phyloP scores from a whole-genome alignment of 306 rosid genomes.

The Vigna hirtella region DNA sequence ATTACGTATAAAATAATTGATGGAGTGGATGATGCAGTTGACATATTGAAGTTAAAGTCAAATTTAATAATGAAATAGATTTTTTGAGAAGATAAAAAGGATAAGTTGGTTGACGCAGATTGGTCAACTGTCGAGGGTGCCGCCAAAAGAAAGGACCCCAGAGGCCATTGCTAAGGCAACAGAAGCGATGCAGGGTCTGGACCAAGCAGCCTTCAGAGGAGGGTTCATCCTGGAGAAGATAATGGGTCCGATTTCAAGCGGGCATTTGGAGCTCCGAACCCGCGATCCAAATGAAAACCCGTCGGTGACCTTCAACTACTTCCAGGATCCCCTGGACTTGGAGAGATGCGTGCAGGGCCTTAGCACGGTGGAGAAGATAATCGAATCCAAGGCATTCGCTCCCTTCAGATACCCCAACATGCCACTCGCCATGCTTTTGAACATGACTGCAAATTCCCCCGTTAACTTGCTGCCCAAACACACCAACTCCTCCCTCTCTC shows the following conservation, averaged over 20 bases:
- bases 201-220: conserved; percentile 61
- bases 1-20: no score
- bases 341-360: conserved; percentile 71
- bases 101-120: conserved; percentile 29
- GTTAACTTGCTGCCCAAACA: conserved; percentile 71
- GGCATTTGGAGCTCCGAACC: conserved; percentile 73
- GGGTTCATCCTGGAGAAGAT: conserved; percentile 81
- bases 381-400: conserved; percentile 66
- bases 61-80: no score
- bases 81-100: no score
- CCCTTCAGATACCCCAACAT: conserved; percentile 51
- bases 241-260: conserved; percentile 71
- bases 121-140: conserved; percentile 46
- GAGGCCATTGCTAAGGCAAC: conserved; percentile 67
- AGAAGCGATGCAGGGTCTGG: conserved; percentile 48
- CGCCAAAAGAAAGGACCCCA: conserved; percentile 57
- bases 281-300: conserved; percentile 74
- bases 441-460: conserved; percentile 67
- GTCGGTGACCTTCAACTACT: conserved; percentile 76
- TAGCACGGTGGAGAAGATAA: conserved; percentile 50
- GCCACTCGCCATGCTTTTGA: conserved; percentile 51
- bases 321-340: conserved; percentile 64
- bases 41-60: no score
- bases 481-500: conserved; percentile 54
- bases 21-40: no score